Conservation (phyloP, 2,329 filamentous ascomycete species). For the Fusarium pilosicola region DNA sequence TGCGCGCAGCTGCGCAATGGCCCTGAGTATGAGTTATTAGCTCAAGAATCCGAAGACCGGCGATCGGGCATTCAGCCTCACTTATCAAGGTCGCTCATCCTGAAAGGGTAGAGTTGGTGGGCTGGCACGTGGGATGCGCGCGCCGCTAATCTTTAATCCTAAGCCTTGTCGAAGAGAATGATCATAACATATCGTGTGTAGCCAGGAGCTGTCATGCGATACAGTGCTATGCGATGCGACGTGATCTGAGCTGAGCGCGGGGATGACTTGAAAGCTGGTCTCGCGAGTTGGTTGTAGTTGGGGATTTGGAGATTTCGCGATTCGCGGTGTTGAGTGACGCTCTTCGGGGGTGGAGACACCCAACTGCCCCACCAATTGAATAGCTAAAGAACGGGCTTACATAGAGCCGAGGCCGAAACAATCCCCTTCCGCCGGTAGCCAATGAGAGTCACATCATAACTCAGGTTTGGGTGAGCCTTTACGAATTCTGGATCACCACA, state of each 20-base stretch:
- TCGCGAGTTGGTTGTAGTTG: conserved; percentile 20
- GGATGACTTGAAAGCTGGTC: conserved; percentile 6
- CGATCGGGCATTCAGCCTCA: conserved; percentile 54
- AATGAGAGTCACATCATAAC: conserved; percentile 37
- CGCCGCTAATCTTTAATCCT: conserved; percentile 28
- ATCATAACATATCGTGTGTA: conserved; percentile 44
- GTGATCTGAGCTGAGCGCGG: background rate
- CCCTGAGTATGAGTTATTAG: conserved; percentile 62
- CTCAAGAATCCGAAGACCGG: conserved; percentile 6
- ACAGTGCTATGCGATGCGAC: background rate
- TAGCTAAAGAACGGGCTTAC: conserved; percentile 22
- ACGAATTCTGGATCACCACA: conserved; percentile 36
- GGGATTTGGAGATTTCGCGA: conserved; percentile 34
- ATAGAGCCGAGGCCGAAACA: conserved; percentile 13
- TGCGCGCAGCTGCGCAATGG: conserved; percentile 93
- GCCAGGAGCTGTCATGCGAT: background rate
- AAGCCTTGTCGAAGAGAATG: background rate
- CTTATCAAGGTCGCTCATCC: conserved; percentile 96
- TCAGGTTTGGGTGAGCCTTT: conserved; percentile 36
- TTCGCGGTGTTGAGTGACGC: conserved; percentile 23
- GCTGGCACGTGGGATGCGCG: conserved; percentile 38
- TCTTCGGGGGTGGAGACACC: conserved; percentile 7
- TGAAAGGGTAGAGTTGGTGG: conserved; percentile 19
- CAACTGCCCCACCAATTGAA: conserved; percentile 15
- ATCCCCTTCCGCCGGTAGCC: conserved; percentile 29